These are phyloP conservation scores for Cytospora chrysosperma DNA, from an alignment of 2,329 filamentous ascomycete species.

Conservation along the genomic window DNA sequence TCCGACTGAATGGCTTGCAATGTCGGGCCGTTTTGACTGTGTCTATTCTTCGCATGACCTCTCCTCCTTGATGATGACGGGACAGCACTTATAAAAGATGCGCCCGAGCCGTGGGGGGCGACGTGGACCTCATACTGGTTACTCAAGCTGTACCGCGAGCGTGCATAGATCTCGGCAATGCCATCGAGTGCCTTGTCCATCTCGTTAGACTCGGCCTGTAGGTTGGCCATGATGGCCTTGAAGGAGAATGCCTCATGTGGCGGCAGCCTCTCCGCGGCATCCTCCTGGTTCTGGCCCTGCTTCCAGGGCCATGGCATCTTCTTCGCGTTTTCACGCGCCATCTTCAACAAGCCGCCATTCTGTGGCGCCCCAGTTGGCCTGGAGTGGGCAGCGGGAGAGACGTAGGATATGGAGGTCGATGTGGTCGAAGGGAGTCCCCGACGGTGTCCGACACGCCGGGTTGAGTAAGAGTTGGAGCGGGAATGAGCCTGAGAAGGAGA, in stretches of 20 bases:
- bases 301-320: slow-evolving; percentile 34
- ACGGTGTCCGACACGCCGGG: slow-evolving; percentile 32
- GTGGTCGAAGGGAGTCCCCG: slow-evolving; percentile 33
- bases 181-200: slow-evolving; percentile 57
- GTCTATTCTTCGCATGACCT: slow-evolving; percentile 26
- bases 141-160: slow-evolving; percentile 63
- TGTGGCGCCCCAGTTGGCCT: slow-evolving; percentile 33
- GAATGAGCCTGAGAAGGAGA: slow-evolving; percentile 34
- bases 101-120: slow-evolving; percentile 58
- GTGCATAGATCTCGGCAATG: slow-evolving; percentile 66
- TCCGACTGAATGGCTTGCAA: slow-evolving; percentile 58
- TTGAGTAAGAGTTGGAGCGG: slow-evolving; percentile 28
- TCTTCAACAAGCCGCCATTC: slow-evolving; percentile 42
- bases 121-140: slow-evolving; percentile 68
- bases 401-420: slow-evolving; percentile 29
- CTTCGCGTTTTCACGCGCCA: slow-evolving; percentile 44
- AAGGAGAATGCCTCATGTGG: slow-evolving; percentile 64
- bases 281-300: slow-evolving; percentile 24
- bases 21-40: slow-evolving; percentile 48
- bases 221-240: slow-evolving; percentile 58
- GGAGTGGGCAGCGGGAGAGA: slow-evolving; percentile 29
- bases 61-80: slow-evolving; percentile 26
- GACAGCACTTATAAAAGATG: slow-evolving; percentile 41
- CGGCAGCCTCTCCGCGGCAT: slow-evolving; percentile 48
- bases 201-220: slow-evolving; percentile 44